A percentile compares a stretch with the other conserved stretches of the same genome.
phyloP scores from a whole-genome alignment of 768 basidiomycete species.

The Phylloporus scabripes region DNA sequence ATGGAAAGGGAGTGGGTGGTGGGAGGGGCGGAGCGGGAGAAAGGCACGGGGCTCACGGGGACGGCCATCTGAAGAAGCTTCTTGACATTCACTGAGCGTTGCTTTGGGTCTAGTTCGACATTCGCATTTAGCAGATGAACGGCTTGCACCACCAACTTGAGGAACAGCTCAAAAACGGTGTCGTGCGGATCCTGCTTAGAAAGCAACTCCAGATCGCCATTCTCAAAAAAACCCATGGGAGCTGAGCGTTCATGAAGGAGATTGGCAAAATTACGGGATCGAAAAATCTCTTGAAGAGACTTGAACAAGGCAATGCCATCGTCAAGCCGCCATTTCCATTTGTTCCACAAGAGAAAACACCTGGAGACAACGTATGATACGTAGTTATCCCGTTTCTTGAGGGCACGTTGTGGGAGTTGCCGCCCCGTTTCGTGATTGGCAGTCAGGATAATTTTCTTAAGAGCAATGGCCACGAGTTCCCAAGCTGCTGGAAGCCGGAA shows the following conservation, averaged over 20 bases:
- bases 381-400: slow-evolving; percentile 64
- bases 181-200: slow-evolving; percentile 49
- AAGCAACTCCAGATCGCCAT: slow-evolving; percentile 50
- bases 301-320: slow-evolving; percentile 55
- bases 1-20: slow-evolving; percentile 56
- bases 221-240: slow-evolving; percentile 66
- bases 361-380: slow-evolving; percentile 62
- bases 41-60: slow-evolving; percentile 66
- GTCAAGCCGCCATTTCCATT: slow-evolving; percentile 74
- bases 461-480: slow-evolving; percentile 53
- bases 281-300: slow-evolving; percentile 66
- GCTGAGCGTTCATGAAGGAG: slow-evolving; percentile 55
- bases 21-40: slow-evolving; percentile 50
- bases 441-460: slow-evolving; percentile 56
- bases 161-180: slow-evolving; percentile 70
- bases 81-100: slow-evolving; percentile 43
- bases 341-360: slow-evolving; percentile 63
- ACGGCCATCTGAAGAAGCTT: slow-evolving; percentile 68
- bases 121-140: slow-evolving; percentile 29
- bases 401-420: slow-evolving; percentile 29
- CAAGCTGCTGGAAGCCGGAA: slow-evolving; percentile 53
- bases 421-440: slow-evolving; percentile 42
- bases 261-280: slow-evolving; percentile 69
- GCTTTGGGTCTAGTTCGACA: slow-evolving; percentile 29
- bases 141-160: slow-evolving; percentile 76